Percentiles rank a stretch among this genome's conserved stretches.
phyloP scores from a whole-genome alignment of 2,329 filamentous ascomycete genomes.

The Pseudofabraea citricarpa region DNA sequence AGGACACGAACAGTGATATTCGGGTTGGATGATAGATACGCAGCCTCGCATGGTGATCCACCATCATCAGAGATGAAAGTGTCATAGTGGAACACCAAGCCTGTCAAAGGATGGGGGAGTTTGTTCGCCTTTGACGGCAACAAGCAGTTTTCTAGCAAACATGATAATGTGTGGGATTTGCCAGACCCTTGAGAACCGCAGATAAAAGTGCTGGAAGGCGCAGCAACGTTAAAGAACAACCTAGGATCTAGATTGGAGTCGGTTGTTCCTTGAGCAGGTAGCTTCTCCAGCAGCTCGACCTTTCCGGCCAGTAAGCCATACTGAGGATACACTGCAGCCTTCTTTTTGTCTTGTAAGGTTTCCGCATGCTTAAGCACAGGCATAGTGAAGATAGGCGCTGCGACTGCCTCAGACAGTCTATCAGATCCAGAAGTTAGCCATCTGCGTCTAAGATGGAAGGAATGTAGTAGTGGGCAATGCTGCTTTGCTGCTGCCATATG shows the following conservation, averaged over 20 bases:
- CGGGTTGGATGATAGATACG: slow-evolving; percentile 42
- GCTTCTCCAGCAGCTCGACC: slow-evolving; percentile 3
- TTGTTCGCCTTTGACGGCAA: slow-evolving; percentile 32
- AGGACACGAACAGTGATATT: slow-evolving; percentile 44
- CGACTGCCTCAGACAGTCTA: no score
- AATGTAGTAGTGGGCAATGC: no score
- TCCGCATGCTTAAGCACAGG: slow-evolving; percentile 12
- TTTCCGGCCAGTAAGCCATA: slow-evolving; percentile 21
- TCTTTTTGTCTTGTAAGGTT: background rate
- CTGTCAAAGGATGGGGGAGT: slow-evolving; percentile 43
- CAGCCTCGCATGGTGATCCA: slow-evolving; percentile 44
- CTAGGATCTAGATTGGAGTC: slow-evolving; percentile 17
- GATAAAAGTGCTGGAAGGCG: slow-evolving; percentile 55
- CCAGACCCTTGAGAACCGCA: slow-evolving; percentile 60
- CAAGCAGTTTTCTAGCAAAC: slow-evolving; percentile 46
- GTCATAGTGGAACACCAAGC: slow-evolving; percentile 52
- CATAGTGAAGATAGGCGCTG: slow-evolving; percentile 16
- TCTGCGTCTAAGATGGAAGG: no score
- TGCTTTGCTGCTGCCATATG: no score
- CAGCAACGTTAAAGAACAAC: slow-evolving; percentile 46
- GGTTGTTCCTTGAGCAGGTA: background rate
- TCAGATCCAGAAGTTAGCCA: no score
- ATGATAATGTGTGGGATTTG: slow-evolving; percentile 56
- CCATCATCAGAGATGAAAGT: slow-evolving; percentile 34
- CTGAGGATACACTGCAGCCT: slow-evolving; percentile 4